Percentiles rank a stretch among this genome's conserved stretches.
Conservation (phyloP, 2,329 filamentous ascomycete genomes). For the Ilyonectria robusta region DNA sequence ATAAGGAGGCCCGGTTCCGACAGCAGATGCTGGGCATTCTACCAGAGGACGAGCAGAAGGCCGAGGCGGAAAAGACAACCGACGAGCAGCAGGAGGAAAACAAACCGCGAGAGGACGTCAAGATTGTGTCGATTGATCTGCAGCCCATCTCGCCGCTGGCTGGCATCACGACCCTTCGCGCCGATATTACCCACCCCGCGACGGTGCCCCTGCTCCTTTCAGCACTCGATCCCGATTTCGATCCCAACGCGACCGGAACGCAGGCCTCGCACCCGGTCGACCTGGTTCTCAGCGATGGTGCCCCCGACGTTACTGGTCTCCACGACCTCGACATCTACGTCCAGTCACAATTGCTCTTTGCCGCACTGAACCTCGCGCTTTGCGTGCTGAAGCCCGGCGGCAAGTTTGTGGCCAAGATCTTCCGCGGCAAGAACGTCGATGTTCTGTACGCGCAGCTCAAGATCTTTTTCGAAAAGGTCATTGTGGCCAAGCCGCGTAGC, state of each 20-base stretch:
- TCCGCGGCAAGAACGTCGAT: constrained; percentile 95
- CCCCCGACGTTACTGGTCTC: constrained; percentile 94
- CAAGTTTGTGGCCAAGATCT: constrained; percentile 98
- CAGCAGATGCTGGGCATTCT: constrained; percentile 72
- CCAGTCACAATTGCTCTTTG: constrained; percentile 94
- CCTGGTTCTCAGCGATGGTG: constrained; percentile 94
- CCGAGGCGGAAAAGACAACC: constrained; percentile 27
- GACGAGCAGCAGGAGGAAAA: constrained; percentile 48
- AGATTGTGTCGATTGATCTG: constrained; percentile 95
- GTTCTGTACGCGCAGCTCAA: constrained; percentile 94
- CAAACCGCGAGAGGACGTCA: constrained; percentile 77
- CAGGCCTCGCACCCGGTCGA: constrained; percentile 85
- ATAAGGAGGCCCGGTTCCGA: constrained; percentile 79
- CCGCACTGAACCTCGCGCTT: constrained; percentile 91
- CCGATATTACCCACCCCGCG: constrained; percentile 97
- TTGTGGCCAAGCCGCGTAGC: constrained; percentile 93
- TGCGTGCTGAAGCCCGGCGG: constrained; percentile 94
- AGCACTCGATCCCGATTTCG: constrained; percentile 83
- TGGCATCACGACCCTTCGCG: constrained; percentile 91
- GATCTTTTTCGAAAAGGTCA: constrained; percentile 86
- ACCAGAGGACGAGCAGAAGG: constrained; percentile 48
- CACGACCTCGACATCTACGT: constrained; percentile 99
- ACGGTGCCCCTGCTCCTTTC: constrained; percentile 91
- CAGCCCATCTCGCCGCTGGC: constrained; percentile 96
- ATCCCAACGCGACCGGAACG: constrained; percentile 56